Base-by-base conservation (phyloP, 2,329 filamentous ascomycete species). In the Penicillium sclerotiorum region DNA sequence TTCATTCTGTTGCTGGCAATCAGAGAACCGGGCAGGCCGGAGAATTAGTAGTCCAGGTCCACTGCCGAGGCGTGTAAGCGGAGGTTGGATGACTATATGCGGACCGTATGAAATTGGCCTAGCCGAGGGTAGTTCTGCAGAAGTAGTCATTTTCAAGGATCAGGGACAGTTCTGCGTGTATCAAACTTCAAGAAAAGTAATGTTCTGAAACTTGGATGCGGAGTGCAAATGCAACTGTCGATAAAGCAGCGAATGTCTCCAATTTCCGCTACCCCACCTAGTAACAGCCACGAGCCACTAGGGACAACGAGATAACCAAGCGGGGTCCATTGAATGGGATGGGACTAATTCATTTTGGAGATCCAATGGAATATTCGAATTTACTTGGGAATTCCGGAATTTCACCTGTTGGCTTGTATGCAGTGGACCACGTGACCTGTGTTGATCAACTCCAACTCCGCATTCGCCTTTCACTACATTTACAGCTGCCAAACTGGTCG, bases 21-120 rank as follows among this genome's bases (percentile, higher is more conserved):
- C 42, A 42, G 56, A 36, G 68, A 57, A 52, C 27, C 37, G 60
- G 32, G 63, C 55, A 6, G 77, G 70, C 1, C 75, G 58, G 4
- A 81, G 55, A 11, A 81, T 56, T 6, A 81, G 63, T 1, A 81
- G 58, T 1, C 77, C 77, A 0, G 79, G 79, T 0, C 79, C 79
- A 30, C 62, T 63, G 7, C 77, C 77, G 41, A 71, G 68, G 25
- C 77, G 73, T n/a, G 78, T 78, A 5, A 81, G 70, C 20, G 78
- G 79, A 17, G 72, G 67, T n/a, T 68, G 64, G 0, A 67, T 32
- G 13, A 55, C 30, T 12, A 62, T 25, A 22, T 55, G 22, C 3
- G 42, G 23, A 5, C 42, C 30, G 18, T 58, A 8, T 36, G 47
- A 15, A 28, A 59, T 23, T 11, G 38, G 21, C 4, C 37, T 46